Base-by-base conservation (phyloP, 78 protist species). In the Dictyostelium firmibasis region DNA sequence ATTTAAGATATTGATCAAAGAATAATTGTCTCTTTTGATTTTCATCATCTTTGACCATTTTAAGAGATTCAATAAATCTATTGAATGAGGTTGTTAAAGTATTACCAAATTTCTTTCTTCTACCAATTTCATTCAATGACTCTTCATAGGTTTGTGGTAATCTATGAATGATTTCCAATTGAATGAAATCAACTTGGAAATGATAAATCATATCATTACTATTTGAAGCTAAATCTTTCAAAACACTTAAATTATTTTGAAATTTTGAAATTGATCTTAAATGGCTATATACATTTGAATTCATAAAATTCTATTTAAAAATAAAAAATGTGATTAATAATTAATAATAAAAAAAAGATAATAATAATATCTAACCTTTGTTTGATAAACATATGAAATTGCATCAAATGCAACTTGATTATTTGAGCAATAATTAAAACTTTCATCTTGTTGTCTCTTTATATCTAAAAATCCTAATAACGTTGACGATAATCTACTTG, bases 111-210 rank as follows among this genome's bases (percentile, higher is more conserved):
- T 81, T 64, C 47, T 69, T 78, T 69, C 94, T 78, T 33, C 94
- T 57, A 8, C 82, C 31, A 23, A 77, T 89, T 47, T 89, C 94
- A 31, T 27, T 62, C 3, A 89, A 36, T n/a, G 94, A 83, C 1
- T 78, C 85, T 69, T 89, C 94, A 81, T 89, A 89, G 3, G 94
- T 60, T 20, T 47, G 36, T 43, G 86, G 86, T 35, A 89, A 41
- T 9, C 70, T 43, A 33, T 69, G 78, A 35, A 89, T 89, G 36
- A 72, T 41, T 18, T 89, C 86, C 25, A 89, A 81, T 44, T 89
- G 94, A 57, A 44, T 57, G 72, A 81, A 89, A 33, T 78, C 82
- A 10, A 7, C 62, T 14, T 77, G 23, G 31, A 76, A 72, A 35
- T 86, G 60, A 7, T 74, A 36, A 16, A 86, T 43, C 18, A 78